Evolutionary conservation across 2,329 filamentous ascomycete genomes (phyloP).

Genomic region (Fusarium dimerum): DNA sequence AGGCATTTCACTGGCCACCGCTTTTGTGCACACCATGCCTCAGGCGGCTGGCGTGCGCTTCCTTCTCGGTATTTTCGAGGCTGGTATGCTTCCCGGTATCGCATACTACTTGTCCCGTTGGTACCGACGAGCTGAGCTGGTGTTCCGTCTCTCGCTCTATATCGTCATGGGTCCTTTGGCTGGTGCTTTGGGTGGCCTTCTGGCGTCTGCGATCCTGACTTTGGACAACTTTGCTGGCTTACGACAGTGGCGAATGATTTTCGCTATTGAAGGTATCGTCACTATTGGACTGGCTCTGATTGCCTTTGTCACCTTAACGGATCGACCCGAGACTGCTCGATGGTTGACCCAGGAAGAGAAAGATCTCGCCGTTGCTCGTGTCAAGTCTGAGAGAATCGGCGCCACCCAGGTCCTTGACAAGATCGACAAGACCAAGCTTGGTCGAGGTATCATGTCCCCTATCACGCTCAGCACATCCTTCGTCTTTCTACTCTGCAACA

Average conservation of each 20-base stretch:
- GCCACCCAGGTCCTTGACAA: constrained; percentile 58
- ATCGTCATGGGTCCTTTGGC: constrained; percentile 67
- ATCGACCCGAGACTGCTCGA: constrained; percentile 64
- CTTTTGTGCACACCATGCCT: constrained; percentile 55
- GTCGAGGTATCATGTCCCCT: constrained; percentile 65
- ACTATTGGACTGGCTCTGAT: constrained; percentile 53
- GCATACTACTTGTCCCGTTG: constrained; percentile 66
- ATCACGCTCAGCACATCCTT: constrained; percentile 51
- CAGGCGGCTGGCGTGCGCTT: constrained; percentile 58
- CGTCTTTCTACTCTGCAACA: constrained; percentile 66
- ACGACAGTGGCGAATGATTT: constrained; percentile 68
- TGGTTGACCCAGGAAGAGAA: constrained; percentile 67
- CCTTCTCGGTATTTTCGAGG: constrained; percentile 61
- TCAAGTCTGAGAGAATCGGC: constrained; percentile 59
- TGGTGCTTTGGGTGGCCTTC: constrained; percentile 66
- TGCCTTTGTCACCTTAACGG: constrained; percentile 62
- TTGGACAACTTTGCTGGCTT: constrained; percentile 58
- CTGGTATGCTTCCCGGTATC: constrained; percentile 65
- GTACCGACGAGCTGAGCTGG: constrained; percentile 63
- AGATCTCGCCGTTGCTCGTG: constrained; percentile 60
- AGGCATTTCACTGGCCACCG: constrained; percentile 59
- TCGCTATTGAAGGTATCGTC: constrained; percentile 70
- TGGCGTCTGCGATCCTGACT: constrained; percentile 62
- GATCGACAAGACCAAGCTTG: constrained; percentile 59
- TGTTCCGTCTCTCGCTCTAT: constrained; percentile 64